Conservation (phyloP, 2,329 filamentous ascomycete genomes). For the Trichoderma pleuroti region DNA sequence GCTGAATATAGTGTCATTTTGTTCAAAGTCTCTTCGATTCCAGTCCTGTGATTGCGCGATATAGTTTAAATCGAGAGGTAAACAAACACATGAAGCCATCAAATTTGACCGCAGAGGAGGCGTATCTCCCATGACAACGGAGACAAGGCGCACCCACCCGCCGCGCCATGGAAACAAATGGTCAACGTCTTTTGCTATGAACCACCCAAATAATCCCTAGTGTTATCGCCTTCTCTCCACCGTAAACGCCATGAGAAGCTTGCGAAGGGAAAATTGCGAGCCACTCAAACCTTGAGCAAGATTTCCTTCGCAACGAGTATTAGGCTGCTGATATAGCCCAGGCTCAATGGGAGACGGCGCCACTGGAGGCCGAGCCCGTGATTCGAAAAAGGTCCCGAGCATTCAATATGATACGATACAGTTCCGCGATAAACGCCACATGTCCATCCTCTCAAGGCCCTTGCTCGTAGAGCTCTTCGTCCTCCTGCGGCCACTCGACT, state of each 20-base stretch:
- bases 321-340: background rate
- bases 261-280: background rate
- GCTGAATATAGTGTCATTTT: background rate
- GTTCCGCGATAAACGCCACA: background rate
- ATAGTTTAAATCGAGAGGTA: background rate
- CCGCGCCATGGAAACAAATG: background rate
- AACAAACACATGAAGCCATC: background rate
- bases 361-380: background rate
- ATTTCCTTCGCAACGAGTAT: background rate
- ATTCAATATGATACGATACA: background rate
- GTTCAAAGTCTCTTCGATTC: background rate
- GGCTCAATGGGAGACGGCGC: background rate
- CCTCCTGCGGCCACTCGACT: slow-evolving; percentile 46
- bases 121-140: background rate
- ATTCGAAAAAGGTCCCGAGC: background rate
- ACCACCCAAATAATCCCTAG: background rate
- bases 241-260: background rate
- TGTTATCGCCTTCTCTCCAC: background rate
- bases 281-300: background rate
- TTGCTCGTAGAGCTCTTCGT: slow-evolving; percentile 35
- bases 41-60: background rate
- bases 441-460: background rate
- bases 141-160: background rate
- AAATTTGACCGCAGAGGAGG: background rate
- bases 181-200: background rate